Percentiles rank a stretch among this genome's conserved stretches.
These are phyloP conservation scores for Fusarium goolgardi DNA, from an alignment of 2,329 filamentous ascomycete species.

Conservation along the genomic window DNA sequence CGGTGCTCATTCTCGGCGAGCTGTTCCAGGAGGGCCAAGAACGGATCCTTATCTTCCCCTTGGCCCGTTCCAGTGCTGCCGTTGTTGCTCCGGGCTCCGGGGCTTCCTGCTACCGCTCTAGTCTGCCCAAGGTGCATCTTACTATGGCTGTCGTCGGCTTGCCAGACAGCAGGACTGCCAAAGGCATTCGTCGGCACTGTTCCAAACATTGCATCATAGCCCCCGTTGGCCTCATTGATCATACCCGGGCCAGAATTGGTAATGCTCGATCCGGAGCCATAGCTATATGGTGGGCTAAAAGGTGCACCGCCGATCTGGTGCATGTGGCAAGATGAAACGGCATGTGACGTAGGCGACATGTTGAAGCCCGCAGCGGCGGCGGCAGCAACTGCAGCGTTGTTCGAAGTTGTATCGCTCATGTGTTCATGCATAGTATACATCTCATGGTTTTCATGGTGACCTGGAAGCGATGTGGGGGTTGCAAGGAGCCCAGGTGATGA, in stretches of 20 bases:
- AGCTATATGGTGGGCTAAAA: constrained; percentile 60
- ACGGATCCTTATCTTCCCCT: constrained; percentile 80
- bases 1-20: constrained; percentile 81
- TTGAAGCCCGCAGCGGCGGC: constrained; percentile 54
- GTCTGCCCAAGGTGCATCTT: constrained; percentile 40
- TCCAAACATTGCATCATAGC: constrained; percentile 71
- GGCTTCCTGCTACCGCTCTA: constrained; percentile 50
- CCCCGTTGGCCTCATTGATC: constrained; percentile 50
- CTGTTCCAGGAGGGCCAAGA: constrained; percentile 82
- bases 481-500: constrained; percentile 55
- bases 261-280: constrained; percentile 48
- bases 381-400: constrained; percentile 51
- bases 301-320: constrained; percentile 49
- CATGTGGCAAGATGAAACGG: constrained; percentile 45
- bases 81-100: constrained; percentile 62
- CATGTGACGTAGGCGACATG: constrained; percentile 41
- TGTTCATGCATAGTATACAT: constrained; percentile 51
- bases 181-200: constrained; percentile 65
- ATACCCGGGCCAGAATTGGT: constrained; percentile 45
- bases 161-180: constrained; percentile 64
- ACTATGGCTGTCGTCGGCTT: constrained; percentile 53
- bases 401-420: constrained; percentile 51
- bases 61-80: constrained; percentile 61
- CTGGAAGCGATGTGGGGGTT: constrained; percentile 53
- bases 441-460: constrained; percentile 51